Conservation (phyloP, 2,329 filamentous ascomycete genomes). For the Coniochaeta prunicola region DNA sequence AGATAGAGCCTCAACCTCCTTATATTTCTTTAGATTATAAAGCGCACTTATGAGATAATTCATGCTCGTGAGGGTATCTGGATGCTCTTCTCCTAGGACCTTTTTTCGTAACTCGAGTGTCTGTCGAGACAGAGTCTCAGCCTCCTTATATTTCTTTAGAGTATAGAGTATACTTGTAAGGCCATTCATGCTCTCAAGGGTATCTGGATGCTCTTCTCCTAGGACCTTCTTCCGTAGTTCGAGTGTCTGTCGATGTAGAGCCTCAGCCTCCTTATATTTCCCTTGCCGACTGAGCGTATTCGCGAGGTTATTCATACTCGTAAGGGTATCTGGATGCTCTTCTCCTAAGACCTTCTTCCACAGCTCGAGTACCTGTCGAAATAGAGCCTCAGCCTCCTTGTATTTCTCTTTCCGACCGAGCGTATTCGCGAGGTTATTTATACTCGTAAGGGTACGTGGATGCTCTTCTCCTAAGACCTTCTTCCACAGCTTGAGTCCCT, state of each 20-base stretch:
- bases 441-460: not conserved
- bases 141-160: not conserved
- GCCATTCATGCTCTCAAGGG: not conserved
- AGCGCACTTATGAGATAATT: conserved; percentile 2
- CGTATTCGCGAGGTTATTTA: not conserved
- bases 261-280: not conserved
- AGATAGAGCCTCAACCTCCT: not conserved
- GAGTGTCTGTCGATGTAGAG: not conserved
- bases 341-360: not conserved
- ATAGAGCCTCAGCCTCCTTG: not conserved
- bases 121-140: conserved; percentile 13
- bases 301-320: not conserved
- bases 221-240: not conserved
- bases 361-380: not conserved
- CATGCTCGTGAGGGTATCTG: conserved; percentile 12
- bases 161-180: not conserved
- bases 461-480: not conserved
- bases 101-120: conserved; percentile 8
- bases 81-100: conserved; percentile 13
- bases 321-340: not conserved
- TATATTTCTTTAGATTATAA: not conserved
- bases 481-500: not conserved
- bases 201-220: not conserved
- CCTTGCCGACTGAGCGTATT: not conserved
- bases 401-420: not conserved